Conservation (phyloP, 345 rosid genomes). For the Dipteronia dyeriana region DNA sequence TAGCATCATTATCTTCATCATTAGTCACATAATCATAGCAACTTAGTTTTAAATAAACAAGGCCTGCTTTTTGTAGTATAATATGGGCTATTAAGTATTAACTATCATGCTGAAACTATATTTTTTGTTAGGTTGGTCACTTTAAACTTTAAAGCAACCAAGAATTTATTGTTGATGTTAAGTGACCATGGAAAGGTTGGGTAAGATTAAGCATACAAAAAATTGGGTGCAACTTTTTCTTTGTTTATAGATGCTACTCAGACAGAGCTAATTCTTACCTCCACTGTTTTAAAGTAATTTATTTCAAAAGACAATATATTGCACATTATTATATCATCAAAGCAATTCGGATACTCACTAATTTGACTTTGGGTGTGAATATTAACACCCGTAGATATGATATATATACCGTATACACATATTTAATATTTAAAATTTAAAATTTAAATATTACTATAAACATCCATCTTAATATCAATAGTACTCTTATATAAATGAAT, state of each 20-base stretch:
- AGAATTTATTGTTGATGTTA: not conserved
- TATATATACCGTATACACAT: no score
- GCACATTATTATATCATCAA: not conserved
- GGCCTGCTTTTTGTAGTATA: not conserved
- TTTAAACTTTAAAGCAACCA: not conserved
- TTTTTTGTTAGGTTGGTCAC: not conserved
- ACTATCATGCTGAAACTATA: not conserved
- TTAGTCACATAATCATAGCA: not conserved
- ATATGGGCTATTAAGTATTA: not conserved
- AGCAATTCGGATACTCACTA: no score
- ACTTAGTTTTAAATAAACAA: not conserved
- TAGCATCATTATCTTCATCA: conserved; percentile 14
- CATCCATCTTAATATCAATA: no score
- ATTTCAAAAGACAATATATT: not conserved
- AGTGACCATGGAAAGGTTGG: not conserved
- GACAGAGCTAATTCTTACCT: not conserved
- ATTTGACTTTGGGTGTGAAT: no score
- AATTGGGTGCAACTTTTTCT: not conserved
- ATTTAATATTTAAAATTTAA: no score
- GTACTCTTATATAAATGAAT: no score
- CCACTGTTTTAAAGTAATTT: not conserved
- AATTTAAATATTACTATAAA: no score
- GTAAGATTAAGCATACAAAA: no score
- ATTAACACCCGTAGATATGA: no score
- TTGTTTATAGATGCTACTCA: not conserved